phyloP scores from a whole-genome alignment of 345 rosid species.

The Eucalyptus sp. region DNA sequence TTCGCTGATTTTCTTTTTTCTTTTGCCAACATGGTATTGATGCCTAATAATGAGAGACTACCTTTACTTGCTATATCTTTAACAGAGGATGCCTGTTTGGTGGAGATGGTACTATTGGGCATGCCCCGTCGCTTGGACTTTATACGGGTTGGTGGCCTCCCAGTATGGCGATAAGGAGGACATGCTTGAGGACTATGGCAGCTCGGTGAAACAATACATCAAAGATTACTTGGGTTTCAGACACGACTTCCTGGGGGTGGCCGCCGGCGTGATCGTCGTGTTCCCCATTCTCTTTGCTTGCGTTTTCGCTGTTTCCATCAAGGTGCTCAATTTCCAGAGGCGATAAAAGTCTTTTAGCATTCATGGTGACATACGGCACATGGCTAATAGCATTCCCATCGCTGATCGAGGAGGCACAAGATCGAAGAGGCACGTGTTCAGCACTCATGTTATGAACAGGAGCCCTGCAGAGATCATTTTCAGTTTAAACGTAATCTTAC shows the following conservation, averaged over 20 bases:
- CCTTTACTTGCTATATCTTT: background rate
- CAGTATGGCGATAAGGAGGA: slow-evolving; percentile 17
- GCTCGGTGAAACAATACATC: slow-evolving; percentile 3
- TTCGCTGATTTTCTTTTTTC: background rate
- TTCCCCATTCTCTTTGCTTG: slow-evolving; percentile 9
- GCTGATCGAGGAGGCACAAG: background rate
- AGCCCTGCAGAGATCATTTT: background rate
- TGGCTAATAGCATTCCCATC: background rate
- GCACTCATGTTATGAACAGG: background rate
- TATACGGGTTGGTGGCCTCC: slow-evolving; percentile 26
- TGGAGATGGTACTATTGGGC: slow-evolving; percentile 44
- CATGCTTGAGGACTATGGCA: background rate
- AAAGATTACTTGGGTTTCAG: slow-evolving; percentile 4
- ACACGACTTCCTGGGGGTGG: slow-evolving; percentile 18
- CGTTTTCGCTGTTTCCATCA: slow-evolving; percentile 8
- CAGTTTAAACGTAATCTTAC: background rate
- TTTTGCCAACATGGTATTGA: background rate
- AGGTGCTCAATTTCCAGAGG: slow-evolving; percentile 18
- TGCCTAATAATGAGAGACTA: background rate
- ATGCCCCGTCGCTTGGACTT: slow-evolving; percentile 23
- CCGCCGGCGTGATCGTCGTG: slow-evolving; percentile 8
- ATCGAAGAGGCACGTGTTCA: background rate
- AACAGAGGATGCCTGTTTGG: slow-evolving; percentile 34
- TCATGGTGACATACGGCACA: background rate
- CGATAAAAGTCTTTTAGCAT: background rate